phyloP scores from a whole-genome alignment of 306 rosid species.

The Vicia faba region DNA sequence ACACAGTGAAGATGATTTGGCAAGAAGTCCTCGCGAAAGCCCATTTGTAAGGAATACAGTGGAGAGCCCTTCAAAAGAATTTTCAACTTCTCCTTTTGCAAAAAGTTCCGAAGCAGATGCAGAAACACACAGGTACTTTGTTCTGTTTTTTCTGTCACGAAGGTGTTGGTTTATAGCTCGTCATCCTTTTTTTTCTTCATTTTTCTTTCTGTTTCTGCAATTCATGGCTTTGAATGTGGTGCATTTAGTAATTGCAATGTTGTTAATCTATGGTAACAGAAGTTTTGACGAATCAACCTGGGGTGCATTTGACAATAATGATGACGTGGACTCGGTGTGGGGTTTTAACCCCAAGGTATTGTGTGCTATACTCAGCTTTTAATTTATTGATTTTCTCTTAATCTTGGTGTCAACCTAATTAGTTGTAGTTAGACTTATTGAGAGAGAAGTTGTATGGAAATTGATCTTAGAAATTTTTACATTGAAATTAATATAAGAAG shows the following conservation, averaged over 20 bases:
- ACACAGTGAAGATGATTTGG: slow-evolving; percentile 68
- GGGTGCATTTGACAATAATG: slow-evolving; percentile 87
- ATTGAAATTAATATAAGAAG: slow-evolving; percentile 21
- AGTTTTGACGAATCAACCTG: slow-evolving; percentile 84
- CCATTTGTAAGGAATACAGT: slow-evolving; percentile 62
- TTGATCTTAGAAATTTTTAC: slow-evolving; percentile 2
- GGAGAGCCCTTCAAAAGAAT: slow-evolving; percentile 69
- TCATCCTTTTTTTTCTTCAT: neutral
- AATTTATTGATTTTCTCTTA: slow-evolving; percentile 9
- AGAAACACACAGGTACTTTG: slow-evolving; percentile 64
- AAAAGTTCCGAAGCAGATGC: slow-evolving; percentile 66
- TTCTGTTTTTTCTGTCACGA: neutral
- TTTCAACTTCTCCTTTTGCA: slow-evolving; percentile 54
- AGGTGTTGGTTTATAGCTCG: slow-evolving; percentile 4
- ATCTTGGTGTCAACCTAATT: slow-evolving; percentile 13
- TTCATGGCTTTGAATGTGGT: slow-evolving; percentile 26
- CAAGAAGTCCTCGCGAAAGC: slow-evolving; percentile 74
- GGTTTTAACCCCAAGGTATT: slow-evolving; percentile 80
- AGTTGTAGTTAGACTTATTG: slow-evolving; percentile 2
- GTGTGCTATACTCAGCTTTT: slow-evolving; percentile 20
- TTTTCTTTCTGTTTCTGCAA: neutral
- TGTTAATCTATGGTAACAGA: slow-evolving; percentile 50
- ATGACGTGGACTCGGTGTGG: slow-evolving; percentile 91
- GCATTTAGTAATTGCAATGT: slow-evolving; percentile 37
- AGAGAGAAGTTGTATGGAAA: slow-evolving; percentile 23